Conservation (phyloP, 805 yeast genomes). For the Metschnikowia corniflorae region DNA sequence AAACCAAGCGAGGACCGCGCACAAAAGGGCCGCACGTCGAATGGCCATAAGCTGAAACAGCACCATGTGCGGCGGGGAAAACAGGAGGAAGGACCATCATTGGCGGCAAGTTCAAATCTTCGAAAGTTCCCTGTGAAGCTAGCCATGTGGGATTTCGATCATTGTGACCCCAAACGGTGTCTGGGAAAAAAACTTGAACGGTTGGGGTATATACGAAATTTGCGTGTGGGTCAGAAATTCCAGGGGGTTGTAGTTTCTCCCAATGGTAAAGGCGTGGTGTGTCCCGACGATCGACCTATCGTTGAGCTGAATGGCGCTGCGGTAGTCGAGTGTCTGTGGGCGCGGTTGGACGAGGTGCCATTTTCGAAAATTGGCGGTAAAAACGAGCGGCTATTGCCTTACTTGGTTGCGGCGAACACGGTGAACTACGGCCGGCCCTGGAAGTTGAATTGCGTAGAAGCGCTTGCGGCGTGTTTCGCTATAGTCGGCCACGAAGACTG, state of each 20-base stretch:
- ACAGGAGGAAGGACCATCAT: conserved; percentile 33
- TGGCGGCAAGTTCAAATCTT: conserved; percentile 17
- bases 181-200: conserved; percentile 93
- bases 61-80: conserved; percentile 43
- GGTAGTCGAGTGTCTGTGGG: conserved; percentile 99
- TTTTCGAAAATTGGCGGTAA: conserved; percentile 89
- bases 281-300: conserved; percentile 77
- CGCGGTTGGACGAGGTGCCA: conserved; percentile 94
- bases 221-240: conserved; percentile 91
- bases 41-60: conserved; percentile 55
- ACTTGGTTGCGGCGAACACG: conserved; percentile 92
- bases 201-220: conserved; percentile 71
- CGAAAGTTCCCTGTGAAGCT: conserved; percentile 70
- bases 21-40: conserved; percentile 40
- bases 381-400: conserved; percentile 83
- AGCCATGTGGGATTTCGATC: conserved; percentile 99
- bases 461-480: conserved; percentile 94
- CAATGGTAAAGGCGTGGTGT: conserved; percentile 83
- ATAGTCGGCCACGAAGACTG: conserved; percentile 88
- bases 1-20: conserved; percentile 37
- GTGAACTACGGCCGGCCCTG: conserved; percentile 97
- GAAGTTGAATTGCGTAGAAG: conserved; percentile 95
- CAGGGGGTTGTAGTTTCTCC: conserved; percentile 91
- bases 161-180: conserved; percentile 97
- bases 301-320: conserved; percentile 89